Percentiles rank a stretch among this genome's conserved stretches.
Conservation (phyloP, 176 grass and related monocot species). For the Alloteropsis semialata region DNA sequence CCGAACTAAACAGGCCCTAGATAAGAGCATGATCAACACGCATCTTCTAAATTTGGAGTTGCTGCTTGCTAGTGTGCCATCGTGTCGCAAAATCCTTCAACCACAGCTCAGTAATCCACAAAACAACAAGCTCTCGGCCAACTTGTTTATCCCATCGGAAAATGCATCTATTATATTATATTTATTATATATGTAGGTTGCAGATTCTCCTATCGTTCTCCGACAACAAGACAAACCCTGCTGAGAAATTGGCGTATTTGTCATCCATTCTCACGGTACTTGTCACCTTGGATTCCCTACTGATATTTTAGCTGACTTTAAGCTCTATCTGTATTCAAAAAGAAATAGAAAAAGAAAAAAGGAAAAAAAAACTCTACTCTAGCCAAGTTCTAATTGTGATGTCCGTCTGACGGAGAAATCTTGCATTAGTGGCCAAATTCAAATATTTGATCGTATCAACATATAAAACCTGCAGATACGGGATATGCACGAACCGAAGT, state of each 20-base stretch:
- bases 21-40: neutral
- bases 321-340: too few relatives aligned
- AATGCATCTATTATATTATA: neutral
- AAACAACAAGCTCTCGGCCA: neutral
- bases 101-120: neutral
- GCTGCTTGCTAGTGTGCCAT: neutral
- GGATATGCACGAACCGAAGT: neutral
- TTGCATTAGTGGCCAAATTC: neutral
- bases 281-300: neutral
- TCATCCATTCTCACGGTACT: neutral
- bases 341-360: too few relatives aligned
- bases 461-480: neutral
- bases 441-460: too few relatives aligned
- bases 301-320: neutral
- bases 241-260: neutral
- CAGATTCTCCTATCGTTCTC: neutral
- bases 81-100: neutral
- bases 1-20: too few relatives aligned
- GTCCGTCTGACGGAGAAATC: neutral
- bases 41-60: neutral
- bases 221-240: slow-evolving; percentile 1
- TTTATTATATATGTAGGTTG: neutral
- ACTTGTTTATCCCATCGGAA: neutral
- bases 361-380: too few relatives aligned
- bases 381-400: neutral